phyloP scores from a whole-genome alignment of 2,329 filamentous ascomycete genomes.

The Colletotrichum australisinense region DNA sequence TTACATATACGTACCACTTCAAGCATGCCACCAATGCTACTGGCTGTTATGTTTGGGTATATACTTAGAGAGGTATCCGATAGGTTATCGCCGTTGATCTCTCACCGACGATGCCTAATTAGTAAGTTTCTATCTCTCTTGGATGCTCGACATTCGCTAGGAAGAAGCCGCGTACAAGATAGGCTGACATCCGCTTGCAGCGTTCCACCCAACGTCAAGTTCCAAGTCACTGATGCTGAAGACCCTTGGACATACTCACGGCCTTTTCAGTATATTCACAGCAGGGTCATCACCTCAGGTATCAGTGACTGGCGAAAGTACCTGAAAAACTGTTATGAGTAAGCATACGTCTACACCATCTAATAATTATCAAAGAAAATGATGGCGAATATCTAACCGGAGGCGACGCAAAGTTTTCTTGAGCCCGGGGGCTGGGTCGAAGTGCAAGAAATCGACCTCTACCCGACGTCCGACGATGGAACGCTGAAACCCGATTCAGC shows the following conservation, averaged over 20 bases:
- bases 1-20: background rate
- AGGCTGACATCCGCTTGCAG: background rate
- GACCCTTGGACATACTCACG: constrained; percentile 46
- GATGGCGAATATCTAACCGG: background rate
- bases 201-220: constrained; percentile 57
- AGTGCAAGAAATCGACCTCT: constrained; percentile 35
- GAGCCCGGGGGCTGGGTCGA: constrained; percentile 56
- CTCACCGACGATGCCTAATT: constrained; percentile 47
- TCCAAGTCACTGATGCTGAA: constrained; percentile 52
- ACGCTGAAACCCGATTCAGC: constrained; percentile 48
- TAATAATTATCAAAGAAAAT: rapidly evolving
- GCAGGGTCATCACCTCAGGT: constrained; percentile 43
- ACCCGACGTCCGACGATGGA: constrained; percentile 49
- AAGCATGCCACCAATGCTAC: no score
- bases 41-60: no score
- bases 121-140: constrained; percentile 32
- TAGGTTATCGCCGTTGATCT: constrained; percentile 45
- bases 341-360: background rate
- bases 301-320: constrained; percentile 51
- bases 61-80: background rate
- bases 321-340: background rate
- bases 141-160: no score
- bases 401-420: constrained; percentile 40
- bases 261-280: constrained; percentile 48
- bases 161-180: background rate